A percentile compares a stretch with the other conserved stretches of the same genome.
Evolutionary conservation across 1,284 basidiomycete genomes (phyloP).

Genomic region (Neotropicomus parvogracilis): DNA sequence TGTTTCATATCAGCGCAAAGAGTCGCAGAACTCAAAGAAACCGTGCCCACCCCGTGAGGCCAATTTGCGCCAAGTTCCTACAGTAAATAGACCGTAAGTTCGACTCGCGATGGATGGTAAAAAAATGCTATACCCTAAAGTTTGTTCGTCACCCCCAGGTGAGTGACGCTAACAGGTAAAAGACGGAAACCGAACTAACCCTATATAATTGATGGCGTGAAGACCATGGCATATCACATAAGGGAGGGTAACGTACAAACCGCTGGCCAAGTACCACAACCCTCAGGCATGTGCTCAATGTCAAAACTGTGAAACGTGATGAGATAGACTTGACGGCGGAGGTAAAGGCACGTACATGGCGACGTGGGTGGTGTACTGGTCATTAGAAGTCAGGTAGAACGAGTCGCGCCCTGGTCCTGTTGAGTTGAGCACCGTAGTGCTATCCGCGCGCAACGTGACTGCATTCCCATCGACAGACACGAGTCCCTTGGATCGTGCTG

Average conservation of each 20-base stretch:
- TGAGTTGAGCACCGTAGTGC: constrained; percentile 17
- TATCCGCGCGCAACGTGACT: constrained; percentile 22
- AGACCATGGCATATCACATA: not conserved
- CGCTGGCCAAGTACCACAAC: constrained; percentile 41
- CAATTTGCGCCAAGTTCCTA: constrained; percentile 27
- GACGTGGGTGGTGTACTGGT: constrained; percentile 33
- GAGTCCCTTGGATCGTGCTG: constrained; percentile 15
- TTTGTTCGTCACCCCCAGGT: not conserved
- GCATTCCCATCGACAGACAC: constrained; percentile 13
- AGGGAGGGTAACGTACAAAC: constrained; percentile 17
- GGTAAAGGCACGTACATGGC: constrained; percentile 26
- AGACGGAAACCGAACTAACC: constrained; percentile 16
- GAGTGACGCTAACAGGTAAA: not conserved
- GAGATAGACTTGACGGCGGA: not conserved
- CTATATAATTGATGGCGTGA: constrained; percentile 7
- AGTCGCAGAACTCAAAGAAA: not conserved
- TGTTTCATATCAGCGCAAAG: not conserved
- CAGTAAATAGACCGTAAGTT: not conserved
- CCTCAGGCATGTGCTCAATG: constrained; percentile 37
- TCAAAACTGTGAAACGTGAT: constrained; percentile 27
- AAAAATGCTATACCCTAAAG: constrained; percentile 14
- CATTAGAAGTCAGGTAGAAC: constrained; percentile 33
- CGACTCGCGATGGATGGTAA: not conserved
- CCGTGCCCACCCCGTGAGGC: constrained; percentile 24
- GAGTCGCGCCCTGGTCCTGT: constrained; percentile 36